A percentile compares a stretch with the other conserved stretches of the same genome.
phyloP scores from a whole-genome alignment of 2,329 filamentous ascomycete species.

The Penicillium sclerotigenum region DNA sequence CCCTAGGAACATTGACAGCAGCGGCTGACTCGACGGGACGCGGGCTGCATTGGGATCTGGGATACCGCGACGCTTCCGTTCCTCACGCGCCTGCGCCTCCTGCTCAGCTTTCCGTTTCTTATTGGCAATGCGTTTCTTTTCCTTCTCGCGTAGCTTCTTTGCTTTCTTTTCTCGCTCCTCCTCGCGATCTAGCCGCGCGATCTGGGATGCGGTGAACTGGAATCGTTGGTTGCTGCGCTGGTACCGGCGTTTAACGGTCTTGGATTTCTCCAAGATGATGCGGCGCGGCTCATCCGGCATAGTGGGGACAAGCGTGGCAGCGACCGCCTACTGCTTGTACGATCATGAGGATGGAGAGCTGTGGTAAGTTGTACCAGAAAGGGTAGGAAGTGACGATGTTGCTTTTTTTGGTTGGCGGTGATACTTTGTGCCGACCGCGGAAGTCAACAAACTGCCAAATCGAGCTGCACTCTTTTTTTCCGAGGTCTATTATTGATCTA shows the following conservation, averaged over 20 bases:
- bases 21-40: constrained; percentile 36
- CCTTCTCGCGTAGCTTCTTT: constrained; percentile 37
- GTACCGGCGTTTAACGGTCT: constrained; percentile 38
- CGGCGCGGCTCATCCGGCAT: constrained; percentile 34
- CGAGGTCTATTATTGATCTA: background rate
- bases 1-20: constrained; percentile 34
- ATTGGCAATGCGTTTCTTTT: constrained; percentile 33
- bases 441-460: constrained; percentile 23
- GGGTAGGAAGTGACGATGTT: background rate
- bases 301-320: constrained; percentile 19
- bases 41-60: constrained; percentile 32
- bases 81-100: constrained; percentile 35
- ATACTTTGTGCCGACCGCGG: constrained; percentile 31
- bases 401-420: constrained; percentile 22
- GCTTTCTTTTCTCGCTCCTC: constrained; percentile 42
- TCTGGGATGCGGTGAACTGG: constrained; percentile 35
- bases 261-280: constrained; percentile 39
- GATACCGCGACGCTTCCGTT: constrained; percentile 31
- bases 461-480: background rate
- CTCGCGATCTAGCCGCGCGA: constrained; percentile 41
- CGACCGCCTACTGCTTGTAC: constrained; percentile 17
- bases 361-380: background rate
- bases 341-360: constrained; percentile 15
- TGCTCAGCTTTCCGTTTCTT: constrained; percentile 38
- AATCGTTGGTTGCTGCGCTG: constrained; percentile 39